phyloP scores from a whole-genome alignment of 257 asterid species.

The Solanum appendiculatum region DNA sequence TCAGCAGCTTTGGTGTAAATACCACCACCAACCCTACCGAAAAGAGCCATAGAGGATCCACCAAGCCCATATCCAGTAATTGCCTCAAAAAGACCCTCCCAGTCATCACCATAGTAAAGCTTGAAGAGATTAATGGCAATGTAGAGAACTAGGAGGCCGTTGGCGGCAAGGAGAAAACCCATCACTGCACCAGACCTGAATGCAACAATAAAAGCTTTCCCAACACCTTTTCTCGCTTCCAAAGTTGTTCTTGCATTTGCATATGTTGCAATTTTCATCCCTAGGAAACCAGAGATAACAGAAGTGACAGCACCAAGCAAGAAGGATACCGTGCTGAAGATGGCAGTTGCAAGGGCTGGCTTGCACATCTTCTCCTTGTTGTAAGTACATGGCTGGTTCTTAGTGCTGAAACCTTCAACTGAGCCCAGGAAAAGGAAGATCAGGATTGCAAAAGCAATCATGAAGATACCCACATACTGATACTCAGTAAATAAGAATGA shows the following conservation, averaged over 20 bases:
- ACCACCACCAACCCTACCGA: conserved; percentile 95
- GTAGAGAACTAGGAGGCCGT: conserved; percentile 73
- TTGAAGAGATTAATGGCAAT: conserved; percentile 70
- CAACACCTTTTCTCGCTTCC: conserved; percentile 89
- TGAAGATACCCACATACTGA: conserved; percentile 73
- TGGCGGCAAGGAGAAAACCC: conserved; percentile 94
- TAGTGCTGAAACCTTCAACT: conserved; percentile 82
- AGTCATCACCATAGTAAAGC: conserved; percentile 83
- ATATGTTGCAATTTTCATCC: conserved; percentile 91
- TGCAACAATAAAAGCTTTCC: conserved; percentile 54
- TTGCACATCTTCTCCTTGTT: conserved; percentile 44
- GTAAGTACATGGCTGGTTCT: conserved; percentile 44
- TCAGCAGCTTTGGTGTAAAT: conserved; percentile 71
- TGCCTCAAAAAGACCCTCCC: conserved; percentile 95
- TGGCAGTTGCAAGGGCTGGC: conserved; percentile 82
- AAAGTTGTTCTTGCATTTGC: conserved; percentile 90
- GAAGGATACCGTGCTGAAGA: conserved; percentile 71
- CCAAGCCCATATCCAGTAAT: conserved; percentile 94
- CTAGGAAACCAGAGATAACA: conserved; percentile 79
- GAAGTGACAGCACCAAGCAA: conserved; percentile 88
- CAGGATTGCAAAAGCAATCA: conserved; percentile 83
- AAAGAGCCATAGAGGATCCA: conserved; percentile 57
- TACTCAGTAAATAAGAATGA: conserved; percentile 76
- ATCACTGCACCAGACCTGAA: conserved; percentile 76
- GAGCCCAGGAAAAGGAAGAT: conserved; percentile 88